Conservation (phyloP, 306 rosid genomes). For the Casuarina glauca region DNA sequence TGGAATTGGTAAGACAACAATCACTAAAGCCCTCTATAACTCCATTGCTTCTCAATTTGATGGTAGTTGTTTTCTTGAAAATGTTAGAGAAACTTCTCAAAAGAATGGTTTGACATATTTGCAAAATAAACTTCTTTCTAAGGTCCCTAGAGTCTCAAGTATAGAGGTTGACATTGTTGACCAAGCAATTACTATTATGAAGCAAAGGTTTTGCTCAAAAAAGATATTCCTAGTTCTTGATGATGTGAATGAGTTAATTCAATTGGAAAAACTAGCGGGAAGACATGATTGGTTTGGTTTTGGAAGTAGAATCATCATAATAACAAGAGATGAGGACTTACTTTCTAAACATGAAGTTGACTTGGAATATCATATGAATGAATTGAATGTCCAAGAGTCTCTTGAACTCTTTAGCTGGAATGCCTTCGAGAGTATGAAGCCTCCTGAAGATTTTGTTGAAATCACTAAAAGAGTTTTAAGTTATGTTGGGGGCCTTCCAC, state of each 20-base stretch:
- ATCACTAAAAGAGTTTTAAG: too few species aligned
- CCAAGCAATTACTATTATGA: slow-evolving; percentile 10
- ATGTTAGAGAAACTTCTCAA: slow-evolving; percentile 28
- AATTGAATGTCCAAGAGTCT: too few species aligned
- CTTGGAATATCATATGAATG: not conserved
- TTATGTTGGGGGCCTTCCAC: too few species aligned
- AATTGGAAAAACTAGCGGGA: slow-evolving; percentile 28
- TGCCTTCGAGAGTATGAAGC: too few species aligned
- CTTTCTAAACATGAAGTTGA: not conserved
- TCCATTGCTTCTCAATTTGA: slow-evolving; percentile 20
- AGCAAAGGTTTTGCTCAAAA: slow-evolving; percentile 15
- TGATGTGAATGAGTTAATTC: slow-evolving; percentile 19
- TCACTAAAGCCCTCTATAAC: slow-evolving; percentile 28
- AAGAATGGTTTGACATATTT: not conserved
- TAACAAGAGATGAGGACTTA: slow-evolving; percentile 32
- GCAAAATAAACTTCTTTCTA: slow-evolving; percentile 15
- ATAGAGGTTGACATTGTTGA: slow-evolving; percentile 1
- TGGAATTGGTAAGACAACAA: slow-evolving; percentile 3
- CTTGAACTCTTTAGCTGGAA: too few species aligned
- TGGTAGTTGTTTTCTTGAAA: slow-evolving; percentile 17
- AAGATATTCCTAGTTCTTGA: slow-evolving; percentile 34
- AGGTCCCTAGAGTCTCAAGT: not conserved
- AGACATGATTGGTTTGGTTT: slow-evolving; percentile 33
- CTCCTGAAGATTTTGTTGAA: too few species aligned
- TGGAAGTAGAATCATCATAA: slow-evolving; percentile 31